Conservation (phyloP, 2,329 filamentous ascomycete species). For the Biscogniauxia marginata region DNA sequence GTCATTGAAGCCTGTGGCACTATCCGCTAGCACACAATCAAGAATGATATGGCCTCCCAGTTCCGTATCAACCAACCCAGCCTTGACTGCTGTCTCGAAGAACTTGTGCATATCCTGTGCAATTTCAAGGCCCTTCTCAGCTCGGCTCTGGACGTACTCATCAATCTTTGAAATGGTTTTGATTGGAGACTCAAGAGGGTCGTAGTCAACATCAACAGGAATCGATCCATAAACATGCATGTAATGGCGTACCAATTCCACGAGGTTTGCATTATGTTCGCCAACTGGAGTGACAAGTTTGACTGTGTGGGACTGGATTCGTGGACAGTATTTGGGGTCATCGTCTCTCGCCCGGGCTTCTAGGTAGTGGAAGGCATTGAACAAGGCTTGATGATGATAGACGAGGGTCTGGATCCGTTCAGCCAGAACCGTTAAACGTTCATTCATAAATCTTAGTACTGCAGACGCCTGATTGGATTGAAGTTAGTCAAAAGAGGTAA, state of each 20-base stretch:
- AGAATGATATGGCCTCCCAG: slow-evolving; percentile 23
- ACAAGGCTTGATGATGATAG: slow-evolving; percentile 23
- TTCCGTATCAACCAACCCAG: slow-evolving; percentile 24
- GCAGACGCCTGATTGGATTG: slow-evolving; percentile 18
- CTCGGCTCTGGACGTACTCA: slow-evolving; percentile 24
- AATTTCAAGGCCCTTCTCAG: slow-evolving; percentile 25
- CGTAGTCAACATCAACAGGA: slow-evolving; percentile 14
- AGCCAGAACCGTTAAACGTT: slow-evolving; percentile 20
- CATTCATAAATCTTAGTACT: slow-evolving; percentile 27
- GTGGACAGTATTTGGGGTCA: background rate
- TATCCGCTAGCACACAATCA: slow-evolving; percentile 28
- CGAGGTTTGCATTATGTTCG: slow-evolving; percentile 3
- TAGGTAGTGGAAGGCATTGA: slow-evolving; percentile 14
- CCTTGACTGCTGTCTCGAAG: slow-evolving; percentile 27
- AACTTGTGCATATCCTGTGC: slow-evolving; percentile 25
- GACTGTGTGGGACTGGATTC: background rate
- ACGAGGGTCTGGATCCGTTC: slow-evolving; percentile 18
- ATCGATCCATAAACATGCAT: slow-evolving; percentile 27
- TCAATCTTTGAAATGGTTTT: slow-evolving; percentile 22
- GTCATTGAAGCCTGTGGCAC: slow-evolving; percentile 10
- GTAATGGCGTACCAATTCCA: slow-evolving; percentile 17
- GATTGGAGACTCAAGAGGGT: slow-evolving; percentile 6
- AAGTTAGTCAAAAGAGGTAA: background rate
- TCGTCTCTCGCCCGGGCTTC: background rate
- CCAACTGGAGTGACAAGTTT: background rate